Base-by-base conservation (phyloP, 306 rosid genomes). In the Prunus kanzakura region DNA sequence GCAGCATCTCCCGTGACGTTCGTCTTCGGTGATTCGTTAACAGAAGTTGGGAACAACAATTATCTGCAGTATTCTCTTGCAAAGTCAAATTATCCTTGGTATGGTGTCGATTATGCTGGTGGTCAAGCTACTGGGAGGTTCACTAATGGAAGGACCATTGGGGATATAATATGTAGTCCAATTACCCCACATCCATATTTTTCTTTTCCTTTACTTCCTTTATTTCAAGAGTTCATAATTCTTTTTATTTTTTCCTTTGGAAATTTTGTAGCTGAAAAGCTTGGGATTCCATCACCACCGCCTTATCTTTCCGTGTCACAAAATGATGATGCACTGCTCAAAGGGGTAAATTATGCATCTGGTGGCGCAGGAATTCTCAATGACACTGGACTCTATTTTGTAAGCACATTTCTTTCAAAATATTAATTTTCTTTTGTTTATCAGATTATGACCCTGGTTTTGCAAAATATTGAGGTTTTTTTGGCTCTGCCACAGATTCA, bases 311-410 rank as follows among this genome's bases (percentile, higher is more conserved):
- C 98, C 1, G 46, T 91, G 74, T 29, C 96, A 46, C 84, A 20
- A 72, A 87, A 91, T 16, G 82, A 68, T 16, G 93, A 88, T 82
- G 89, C 86, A 20, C 68, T 93, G 1, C 82, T 91, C 12, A 69
- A 88, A 74, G 98, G 98, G 41, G 85, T 89, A 7, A 93, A 88
- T 74, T 93, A 88, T 76, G 98, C 96, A 64, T 93, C 97, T 15
- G 98, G 96, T 47, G 98, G 98, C 11, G 98, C 96, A 11, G 98
- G 98, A 63, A 93, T 93, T 68, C 91, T 93, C 60, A 89, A 93
- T 74, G 93, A 88, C 50, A 93, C 98, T 2, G 97, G 97, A 52
- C 86, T 88, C 27, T 91, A 93, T 69, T 93, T 93, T 71, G 98
- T 93, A 89, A 85, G 73, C 22, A 62, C 4, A 45, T 51, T 82